Evolutionary conservation across 2,329 filamentous ascomycete genomes (phyloP).

Genomic region (Fusarium torulosum): DNA sequence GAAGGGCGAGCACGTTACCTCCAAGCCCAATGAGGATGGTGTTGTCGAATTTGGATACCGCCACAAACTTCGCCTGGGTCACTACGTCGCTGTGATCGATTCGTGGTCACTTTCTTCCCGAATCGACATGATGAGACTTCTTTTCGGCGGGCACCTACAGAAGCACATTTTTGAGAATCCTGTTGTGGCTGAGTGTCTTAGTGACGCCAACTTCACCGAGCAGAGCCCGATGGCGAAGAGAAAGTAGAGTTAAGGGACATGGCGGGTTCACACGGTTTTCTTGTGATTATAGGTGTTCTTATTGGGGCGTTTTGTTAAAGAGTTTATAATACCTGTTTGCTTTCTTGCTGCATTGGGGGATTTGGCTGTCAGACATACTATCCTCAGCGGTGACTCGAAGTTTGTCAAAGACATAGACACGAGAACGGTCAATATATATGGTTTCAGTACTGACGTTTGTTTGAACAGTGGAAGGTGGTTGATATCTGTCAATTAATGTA

Average conservation of each 20-base stretch:
- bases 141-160: constrained; percentile 62
- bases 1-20: constrained; percentile 58
- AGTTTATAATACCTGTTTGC: constrained; percentile 23
- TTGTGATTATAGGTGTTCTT: constrained; percentile 10
- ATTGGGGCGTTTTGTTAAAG: constrained; percentile 28
- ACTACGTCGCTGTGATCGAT: constrained; percentile 60
- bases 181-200: constrained; percentile 55
- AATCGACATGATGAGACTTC: constrained; percentile 61
- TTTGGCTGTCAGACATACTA: not conserved
- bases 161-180: constrained; percentile 56
- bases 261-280: not conserved
- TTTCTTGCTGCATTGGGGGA: constrained; percentile 1
- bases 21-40: constrained; percentile 57
- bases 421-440: not conserved
- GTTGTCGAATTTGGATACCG: constrained; percentile 66
- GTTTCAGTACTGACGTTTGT: not conserved
- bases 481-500: not conserved
- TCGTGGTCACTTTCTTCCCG: constrained; percentile 65
- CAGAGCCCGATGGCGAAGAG: constrained; percentile 39
- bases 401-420: constrained; percentile 6
- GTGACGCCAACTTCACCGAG: constrained; percentile 53
- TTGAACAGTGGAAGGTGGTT: not conserved
- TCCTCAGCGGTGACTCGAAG: not conserved
- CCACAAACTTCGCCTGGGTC: constrained; percentile 63
- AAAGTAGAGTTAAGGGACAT: constrained; percentile 13